Base-by-base conservation (phyloP, 768 basidiomycete genomes). In the Leccinellum rugosiceps region DNA sequence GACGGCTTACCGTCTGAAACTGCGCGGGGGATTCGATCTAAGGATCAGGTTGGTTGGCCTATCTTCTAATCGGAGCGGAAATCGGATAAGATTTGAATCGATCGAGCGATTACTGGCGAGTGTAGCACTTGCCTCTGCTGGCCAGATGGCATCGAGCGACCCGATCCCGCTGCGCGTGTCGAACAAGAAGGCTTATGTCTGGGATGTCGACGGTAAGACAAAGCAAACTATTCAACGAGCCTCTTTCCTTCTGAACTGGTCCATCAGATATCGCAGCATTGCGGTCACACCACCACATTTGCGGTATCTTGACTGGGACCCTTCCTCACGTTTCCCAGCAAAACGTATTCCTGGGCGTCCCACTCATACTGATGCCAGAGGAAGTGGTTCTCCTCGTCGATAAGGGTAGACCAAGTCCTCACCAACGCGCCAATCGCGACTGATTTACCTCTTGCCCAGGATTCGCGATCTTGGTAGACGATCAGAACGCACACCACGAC, bases 301-400 rank as follows among this genome's bases (percentile, higher is more conserved):
- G 91, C 65, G 94, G 96, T 34, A 77, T 93, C 45, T 74, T 98
- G 45, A 81, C 85, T 1, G 97, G 97, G 0, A 98, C 97, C 1
- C 83, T 99, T 14, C 95, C 97, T 2, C 93, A 94, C 68, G 80
- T 98, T 1, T 87, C 94, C 2, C 95, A 98, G 65, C 97, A 99
- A 74, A 99, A 99, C 76, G 84, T 90, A 3, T 99, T 99, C 69
- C 78, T 99, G 32, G 97, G 97, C 7, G 75, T 94, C n/a, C 97
- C 97, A 1, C 77, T 97, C 6, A 76, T 91, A 8, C 77, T 98
- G 2, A 83, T 92, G 74, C 92, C 93, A 0, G 97, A 99, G 72
- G 97, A 98, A 69, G 92, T 87, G 9, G 92, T 91, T 11, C 78
- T 95, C 31, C 84, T 98, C 6, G 83, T 98, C 14, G 81, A 88